phyloP scores from a whole-genome alignment of 2,329 filamentous ascomycete species.

The Exophiala dermatitidis region DNA sequence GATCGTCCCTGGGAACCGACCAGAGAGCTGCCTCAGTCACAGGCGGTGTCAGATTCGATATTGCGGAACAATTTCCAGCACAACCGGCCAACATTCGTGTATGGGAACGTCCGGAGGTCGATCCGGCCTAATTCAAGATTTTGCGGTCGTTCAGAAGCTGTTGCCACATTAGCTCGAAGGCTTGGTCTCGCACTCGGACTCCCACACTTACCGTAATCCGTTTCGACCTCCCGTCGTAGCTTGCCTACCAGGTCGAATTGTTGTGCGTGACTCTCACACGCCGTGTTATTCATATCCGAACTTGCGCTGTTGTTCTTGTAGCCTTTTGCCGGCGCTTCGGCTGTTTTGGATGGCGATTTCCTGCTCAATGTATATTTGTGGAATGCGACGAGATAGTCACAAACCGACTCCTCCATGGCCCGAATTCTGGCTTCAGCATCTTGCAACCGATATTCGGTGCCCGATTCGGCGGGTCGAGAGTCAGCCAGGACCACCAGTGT shows the following conservation, averaged over 20 bases:
- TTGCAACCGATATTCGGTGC: neutral
- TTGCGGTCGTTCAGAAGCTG: conserved; percentile 1
- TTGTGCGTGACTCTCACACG: conserved; percentile 11
- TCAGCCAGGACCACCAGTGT: conserved; percentile 11
- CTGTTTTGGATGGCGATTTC: neutral
- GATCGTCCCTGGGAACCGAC: no score
- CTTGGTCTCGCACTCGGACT: neutral
- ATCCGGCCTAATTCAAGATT: neutral
- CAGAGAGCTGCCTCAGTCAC: no score
- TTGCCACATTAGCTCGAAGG: neutral
- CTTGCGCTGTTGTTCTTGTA: neutral
- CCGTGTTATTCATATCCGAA: conserved; percentile 2
- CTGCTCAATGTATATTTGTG: conserved; percentile 21
- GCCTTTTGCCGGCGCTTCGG: neutral
- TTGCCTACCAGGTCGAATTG: conserved; percentile 10
- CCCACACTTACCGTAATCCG: conserved; percentile 15
- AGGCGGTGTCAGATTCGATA: neutral
- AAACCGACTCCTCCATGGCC: conserved; percentile 17
- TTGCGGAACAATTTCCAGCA: conserved; percentile 10
- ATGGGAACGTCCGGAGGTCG: neutral
- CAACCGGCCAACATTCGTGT: conserved; percentile 1
- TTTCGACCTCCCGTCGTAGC: conserved; percentile 4
- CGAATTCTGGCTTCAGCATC: conserved; percentile 11
- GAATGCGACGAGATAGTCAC: conserved; percentile 18
- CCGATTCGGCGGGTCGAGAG: conserved; percentile 1